Base-by-base conservation (phyloP, 2,329 filamentous ascomycete species). In the Colletotrichum tanaceti region DNA sequence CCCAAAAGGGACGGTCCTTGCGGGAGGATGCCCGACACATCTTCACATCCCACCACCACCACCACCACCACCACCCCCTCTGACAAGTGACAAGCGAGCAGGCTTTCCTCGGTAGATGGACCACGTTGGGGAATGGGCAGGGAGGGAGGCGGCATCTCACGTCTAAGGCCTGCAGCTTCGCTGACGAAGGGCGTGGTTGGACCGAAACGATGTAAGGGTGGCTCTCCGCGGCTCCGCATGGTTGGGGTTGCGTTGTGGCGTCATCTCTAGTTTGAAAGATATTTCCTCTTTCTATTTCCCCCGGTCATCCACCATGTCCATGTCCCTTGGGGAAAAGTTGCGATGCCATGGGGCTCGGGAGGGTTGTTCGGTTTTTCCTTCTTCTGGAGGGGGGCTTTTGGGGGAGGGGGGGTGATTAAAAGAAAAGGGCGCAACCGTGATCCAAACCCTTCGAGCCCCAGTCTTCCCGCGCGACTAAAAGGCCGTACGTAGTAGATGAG, bases 221-320 rank as follows among this genome's bases (percentile, higher is more conserved):
- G 24, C 39, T n/a, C 65, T 61, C 65, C 65, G 65, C 62, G 62
- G 65, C 61, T 55, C 65, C 65, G 65, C 65, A 55, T 65, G 55
- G 63, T 68, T 49, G 65, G 55, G 62, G 32, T 9, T 2, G 9
- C 32, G 32, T 44, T 65, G 62, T 22, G 62, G 62, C 55, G 62
- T 52, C 58, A 63, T 58, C 65, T 50, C 43, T 16, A 43, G 43
- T 49, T 32, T 14, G 55, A 65, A 58, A 68, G 41, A 18, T 60
- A 60, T 57, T 32, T 32, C 50, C 62, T 52, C 43, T 46, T 65
- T 35, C 38, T 35, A 20, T 57, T n/a, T n/a, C n/a, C 18, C 44
- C 7, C 18, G 14, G 38, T 43, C 38, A 22, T 13, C 49, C 18
- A 13, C n/a, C 22, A 28, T 11, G 38, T 18, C n/a, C 22, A 28